These are phyloP conservation scores for Daldinia bambusicola DNA, from an alignment of 495 filamentous ascomycete species.

Conservation along the genomic window DNA sequence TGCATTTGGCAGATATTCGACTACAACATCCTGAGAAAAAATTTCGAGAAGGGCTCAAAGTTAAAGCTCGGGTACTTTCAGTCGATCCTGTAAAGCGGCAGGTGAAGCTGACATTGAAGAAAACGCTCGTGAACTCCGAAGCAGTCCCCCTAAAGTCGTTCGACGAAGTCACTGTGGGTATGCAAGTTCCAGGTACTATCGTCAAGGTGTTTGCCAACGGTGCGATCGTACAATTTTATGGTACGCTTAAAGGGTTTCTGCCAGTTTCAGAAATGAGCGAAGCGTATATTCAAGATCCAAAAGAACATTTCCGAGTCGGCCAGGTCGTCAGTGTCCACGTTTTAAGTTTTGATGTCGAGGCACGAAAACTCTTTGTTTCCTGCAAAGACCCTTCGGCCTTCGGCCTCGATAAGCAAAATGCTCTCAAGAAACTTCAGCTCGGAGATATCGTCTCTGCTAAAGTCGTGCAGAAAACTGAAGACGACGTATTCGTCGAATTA, in stretches of 20 bases:
- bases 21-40: slow-evolving; percentile 95
- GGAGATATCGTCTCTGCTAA: slow-evolving; percentile 79
- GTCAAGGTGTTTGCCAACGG: slow-evolving; percentile 79
- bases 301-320: slow-evolving; percentile 85
- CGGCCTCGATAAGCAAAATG: slow-evolving; percentile 75
- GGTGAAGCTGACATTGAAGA: slow-evolving; percentile 91
- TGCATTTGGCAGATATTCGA: slow-evolving; percentile 86
- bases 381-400: slow-evolving; percentile 89
- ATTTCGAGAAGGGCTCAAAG: slow-evolving; percentile 85
- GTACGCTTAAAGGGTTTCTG: slow-evolving; percentile 80
- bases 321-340: slow-evolving; percentile 92
- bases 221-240: slow-evolving; percentile 94
- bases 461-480: slow-evolving; percentile 85
- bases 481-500: slow-evolving; percentile 81
- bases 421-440: slow-evolving; percentile 73
- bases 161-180: slow-evolving; percentile 71
- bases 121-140: slow-evolving; percentile 90
- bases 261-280: slow-evolving; percentile 98
- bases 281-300: slow-evolving; percentile 88
- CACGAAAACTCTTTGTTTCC: slow-evolving; percentile 80
- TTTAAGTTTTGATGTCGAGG: slow-evolving; percentile 76
- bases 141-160: slow-evolving; percentile 78
- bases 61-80: slow-evolving; percentile 86
- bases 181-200: slow-evolving; percentile 84
- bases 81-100: slow-evolving; percentile 78